Conservation (phyloP, 192 early-diverging fungal species). For the Podila verticillata region DNA sequence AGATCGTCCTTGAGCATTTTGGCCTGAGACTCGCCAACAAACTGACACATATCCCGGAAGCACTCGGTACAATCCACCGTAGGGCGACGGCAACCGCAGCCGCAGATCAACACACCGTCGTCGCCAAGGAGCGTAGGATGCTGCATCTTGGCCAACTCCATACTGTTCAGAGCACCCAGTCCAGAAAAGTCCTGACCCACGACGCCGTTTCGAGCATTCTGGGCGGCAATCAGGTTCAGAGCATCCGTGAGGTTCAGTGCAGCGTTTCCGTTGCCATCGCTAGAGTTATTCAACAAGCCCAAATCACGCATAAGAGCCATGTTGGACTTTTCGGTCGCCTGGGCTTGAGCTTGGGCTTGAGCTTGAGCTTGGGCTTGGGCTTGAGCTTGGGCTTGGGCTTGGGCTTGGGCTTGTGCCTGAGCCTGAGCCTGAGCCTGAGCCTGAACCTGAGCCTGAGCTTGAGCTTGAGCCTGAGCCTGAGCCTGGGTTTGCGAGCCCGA, state of each 20-base stretch:
- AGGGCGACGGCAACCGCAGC: conserved; percentile 44
- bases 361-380: not conserved
- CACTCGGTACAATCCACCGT: conserved; percentile 48
- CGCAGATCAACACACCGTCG: conserved; percentile 37
- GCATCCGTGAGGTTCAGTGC: conserved; percentile 26
- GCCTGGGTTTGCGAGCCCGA: too few relatives aligned
- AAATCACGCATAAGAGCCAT: conserved; percentile 15
- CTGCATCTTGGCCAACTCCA: conserved; percentile 37
- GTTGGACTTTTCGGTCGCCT: not conserved
- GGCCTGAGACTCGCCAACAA: conserved; percentile 43
- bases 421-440: too few relatives aligned
- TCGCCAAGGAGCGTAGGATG: conserved; percentile 38
- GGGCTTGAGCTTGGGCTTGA: not conserved
- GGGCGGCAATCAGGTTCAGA: conserved; percentile 28
- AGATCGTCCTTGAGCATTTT: conserved; percentile 43
- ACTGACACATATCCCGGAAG: conserved; percentile 45
- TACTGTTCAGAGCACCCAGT: conserved; percentile 5
- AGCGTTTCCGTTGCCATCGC: not conserved
- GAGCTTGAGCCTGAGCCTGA: too few relatives aligned
- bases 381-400: too few relatives aligned
- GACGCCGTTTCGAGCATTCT: not conserved
- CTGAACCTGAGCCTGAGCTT: too few relatives aligned
- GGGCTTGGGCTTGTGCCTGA: too few relatives aligned
- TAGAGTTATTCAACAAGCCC: not conserved
- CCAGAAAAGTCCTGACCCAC: not conserved